phyloP scores from a whole-genome alignment of 495 filamentous ascomycete genomes.

The Aspergillus asperescens region DNA sequence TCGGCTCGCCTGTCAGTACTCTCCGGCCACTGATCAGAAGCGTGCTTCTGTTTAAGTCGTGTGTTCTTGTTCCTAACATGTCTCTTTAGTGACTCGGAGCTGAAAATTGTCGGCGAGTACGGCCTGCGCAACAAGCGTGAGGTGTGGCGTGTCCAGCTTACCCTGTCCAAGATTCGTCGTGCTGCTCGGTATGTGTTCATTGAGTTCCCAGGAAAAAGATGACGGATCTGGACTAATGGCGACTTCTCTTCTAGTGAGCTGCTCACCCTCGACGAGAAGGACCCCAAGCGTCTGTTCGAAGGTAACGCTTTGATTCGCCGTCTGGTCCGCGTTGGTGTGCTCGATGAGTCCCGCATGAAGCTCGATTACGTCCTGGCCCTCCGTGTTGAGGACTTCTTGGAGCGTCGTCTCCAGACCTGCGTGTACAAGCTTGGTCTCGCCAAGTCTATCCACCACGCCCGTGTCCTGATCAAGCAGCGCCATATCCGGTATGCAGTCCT shows the following conservation, averaged over 20 bases:
- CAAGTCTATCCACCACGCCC: constrained; percentile 99
- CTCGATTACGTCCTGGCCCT: constrained; percentile 99
- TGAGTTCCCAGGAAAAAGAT: background rate
- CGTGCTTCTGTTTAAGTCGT: constrained; percentile 97
- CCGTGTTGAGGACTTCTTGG: constrained; percentile 97
- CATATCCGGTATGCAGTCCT: constrained; percentile 71
- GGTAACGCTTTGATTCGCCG: constrained; percentile 99
- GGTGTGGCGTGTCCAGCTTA: constrained; percentile 99
- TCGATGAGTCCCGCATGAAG: constrained; percentile 99
- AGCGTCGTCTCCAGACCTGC: constrained; percentile 97
- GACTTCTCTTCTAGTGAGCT: constrained; percentile 66
- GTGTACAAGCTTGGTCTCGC: constrained; percentile 99
- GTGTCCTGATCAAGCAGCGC: constrained; percentile 97
- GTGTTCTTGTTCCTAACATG: constrained; percentile 42
- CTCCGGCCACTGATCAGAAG: constrained; percentile 95
- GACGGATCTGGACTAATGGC: background rate
- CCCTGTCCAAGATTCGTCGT: constrained; percentile 99
- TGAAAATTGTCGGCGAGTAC: constrained; percentile 99
- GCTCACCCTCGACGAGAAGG: constrained; percentile 99
- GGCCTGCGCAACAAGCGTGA: constrained; percentile 99
- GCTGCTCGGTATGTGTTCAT: constrained; percentile 79
- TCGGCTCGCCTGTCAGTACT: constrained; percentile 96
- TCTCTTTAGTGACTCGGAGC: constrained; percentile 83
- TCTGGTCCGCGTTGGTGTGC: constrained; percentile 98
- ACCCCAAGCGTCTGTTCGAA: constrained; percentile 99